A percentile compares a stretch with the other conserved stretches of the same genome.
phyloP scores from a whole-genome alignment of 441 rosid genomes.

The Populus hybrid region DNA sequence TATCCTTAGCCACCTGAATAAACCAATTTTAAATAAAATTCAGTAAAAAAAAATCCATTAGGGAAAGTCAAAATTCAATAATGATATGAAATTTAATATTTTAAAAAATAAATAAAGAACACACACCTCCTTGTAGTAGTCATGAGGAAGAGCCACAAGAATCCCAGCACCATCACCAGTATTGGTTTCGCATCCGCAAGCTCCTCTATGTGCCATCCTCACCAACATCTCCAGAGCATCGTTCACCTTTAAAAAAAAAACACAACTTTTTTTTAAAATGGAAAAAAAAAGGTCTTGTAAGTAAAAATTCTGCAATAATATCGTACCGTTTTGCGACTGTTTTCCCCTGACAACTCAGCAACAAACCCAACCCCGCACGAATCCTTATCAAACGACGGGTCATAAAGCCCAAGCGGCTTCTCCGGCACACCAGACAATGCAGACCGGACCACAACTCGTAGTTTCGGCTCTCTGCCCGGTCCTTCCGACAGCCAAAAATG shows the following conservation, averaged over 20 bases:
- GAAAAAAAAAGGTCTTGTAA: background rate
- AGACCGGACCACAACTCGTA: slow-evolving; percentile 63
- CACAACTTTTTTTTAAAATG: background rate
- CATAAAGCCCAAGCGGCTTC: slow-evolving; percentile 95
- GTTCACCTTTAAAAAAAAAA: slow-evolving; percentile 46
- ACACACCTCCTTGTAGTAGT: slow-evolving; percentile 65
- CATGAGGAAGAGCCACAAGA: slow-evolving; percentile 89
- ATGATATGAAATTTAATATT: background rate
- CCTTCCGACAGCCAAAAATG: slow-evolving; percentile 83
- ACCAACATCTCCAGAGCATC: slow-evolving; percentile 98
- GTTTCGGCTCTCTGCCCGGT: slow-evolving; percentile 70
- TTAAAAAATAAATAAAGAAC: background rate
- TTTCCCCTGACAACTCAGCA: slow-evolving; percentile 87
- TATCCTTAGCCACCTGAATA: slow-evolving; percentile 57
- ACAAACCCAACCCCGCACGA: slow-evolving; percentile 99
- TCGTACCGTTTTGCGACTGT: slow-evolving; percentile 88
- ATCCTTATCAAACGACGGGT: slow-evolving; percentile 92
- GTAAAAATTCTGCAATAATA: background rate
- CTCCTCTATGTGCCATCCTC: slow-evolving; percentile 97
- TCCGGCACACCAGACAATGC: slow-evolving; percentile 87
- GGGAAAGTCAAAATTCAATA: background rate
- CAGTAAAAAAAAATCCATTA: background rate
- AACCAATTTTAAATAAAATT: background rate
- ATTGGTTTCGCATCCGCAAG: slow-evolving; percentile 97
- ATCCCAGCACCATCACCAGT: slow-evolving; percentile 99